Base-by-base conservation (phyloP, 2,329 filamentous ascomycete species). In the Fusarium dlaminii region DNA sequence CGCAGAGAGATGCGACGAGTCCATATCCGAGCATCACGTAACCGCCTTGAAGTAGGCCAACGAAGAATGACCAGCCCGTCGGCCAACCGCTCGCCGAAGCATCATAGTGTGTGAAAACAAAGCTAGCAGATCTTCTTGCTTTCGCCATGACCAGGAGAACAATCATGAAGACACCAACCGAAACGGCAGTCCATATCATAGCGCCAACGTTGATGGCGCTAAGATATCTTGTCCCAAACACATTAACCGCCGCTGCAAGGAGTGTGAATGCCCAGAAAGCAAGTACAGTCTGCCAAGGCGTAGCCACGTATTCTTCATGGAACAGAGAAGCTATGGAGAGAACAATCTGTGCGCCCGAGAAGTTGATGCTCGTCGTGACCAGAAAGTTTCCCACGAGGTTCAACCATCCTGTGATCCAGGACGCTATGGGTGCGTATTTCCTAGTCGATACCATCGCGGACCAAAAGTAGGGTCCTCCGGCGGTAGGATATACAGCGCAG, bases 391-490 rank as follows among this genome's bases (percentile, higher is more conserved):
- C 92, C 40, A 91, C 91, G 61, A 91, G 89, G 71, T 90, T 92
- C 75, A 92, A 92, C 92, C 92, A 94, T 48, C 92, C 92, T 20
- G 37, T 39, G 11, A 5, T 91, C 93, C 68, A 92, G 87, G 86
- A 92, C 94, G 54, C 90, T 92, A 91, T 81, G 1, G 90, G 90
- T 29, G 89, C 88, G 85, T 88, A 93, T 80, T 90, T 90, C 66
- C 88, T 87, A 73, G 37, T 39, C 20, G 37, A 39, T 39, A 94
- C 86, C 78, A 90, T 85, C 64, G 92, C 91, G 11, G 91, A 92
- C 92, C 92, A 94, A 82, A 94, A 92, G 78, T 94, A 94, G 81
- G 92, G 88, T 36, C 89, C 91, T 74, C 88, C 89, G 15, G 88
- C 88, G 12, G 86, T 87, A 0, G 86, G 86, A 74, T 89, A 93